These are phyloP conservation scores for Aspergillus coremiiformis DNA, from an alignment of 495 filamentous ascomycete species.

Conservation along the genomic window DNA sequence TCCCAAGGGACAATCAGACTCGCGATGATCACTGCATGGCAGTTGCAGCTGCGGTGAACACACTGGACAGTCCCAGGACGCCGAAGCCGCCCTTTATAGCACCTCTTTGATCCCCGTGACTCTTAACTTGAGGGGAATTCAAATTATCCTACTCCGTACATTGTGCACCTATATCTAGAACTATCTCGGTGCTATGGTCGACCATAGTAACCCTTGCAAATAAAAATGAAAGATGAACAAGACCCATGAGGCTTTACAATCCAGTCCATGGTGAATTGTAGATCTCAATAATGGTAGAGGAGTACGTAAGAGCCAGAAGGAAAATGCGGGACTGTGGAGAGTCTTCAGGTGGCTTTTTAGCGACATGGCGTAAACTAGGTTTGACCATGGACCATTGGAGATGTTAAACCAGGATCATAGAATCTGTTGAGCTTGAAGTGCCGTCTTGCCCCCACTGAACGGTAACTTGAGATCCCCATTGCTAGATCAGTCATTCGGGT, in stretches of 20 bases:
- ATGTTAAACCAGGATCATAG: neutral
- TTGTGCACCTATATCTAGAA: too few species aligned
- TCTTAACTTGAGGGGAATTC: too few species aligned
- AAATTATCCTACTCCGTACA: too few species aligned
- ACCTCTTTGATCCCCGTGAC: neutral
- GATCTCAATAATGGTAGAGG: constrained; percentile 4
- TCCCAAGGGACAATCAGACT: neutral
- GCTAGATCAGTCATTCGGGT: constrained; percentile 1
- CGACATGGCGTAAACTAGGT: neutral
- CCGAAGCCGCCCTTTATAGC: neutral
- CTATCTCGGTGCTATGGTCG: too few species aligned
- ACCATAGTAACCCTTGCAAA: too few species aligned
- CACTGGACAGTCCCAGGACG: too few species aligned
- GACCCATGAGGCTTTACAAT: constrained; percentile 1
- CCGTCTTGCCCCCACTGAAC: neutral
- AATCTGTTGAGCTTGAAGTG: neutral
- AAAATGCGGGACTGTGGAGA: neutral
- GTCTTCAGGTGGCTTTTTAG: neutral
- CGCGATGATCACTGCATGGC: neutral
- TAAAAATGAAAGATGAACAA: neutral
- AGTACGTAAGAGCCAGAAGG: neutral
- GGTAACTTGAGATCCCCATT: neutral
- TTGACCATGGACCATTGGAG: neutral
- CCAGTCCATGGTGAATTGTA: neutral
- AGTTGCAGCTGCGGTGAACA: neutral